Percentiles rank a stretch among this genome's conserved stretches.
Conservation (phyloP, 177 flowering plant genomes). For the Vitis hybrid region DNA sequence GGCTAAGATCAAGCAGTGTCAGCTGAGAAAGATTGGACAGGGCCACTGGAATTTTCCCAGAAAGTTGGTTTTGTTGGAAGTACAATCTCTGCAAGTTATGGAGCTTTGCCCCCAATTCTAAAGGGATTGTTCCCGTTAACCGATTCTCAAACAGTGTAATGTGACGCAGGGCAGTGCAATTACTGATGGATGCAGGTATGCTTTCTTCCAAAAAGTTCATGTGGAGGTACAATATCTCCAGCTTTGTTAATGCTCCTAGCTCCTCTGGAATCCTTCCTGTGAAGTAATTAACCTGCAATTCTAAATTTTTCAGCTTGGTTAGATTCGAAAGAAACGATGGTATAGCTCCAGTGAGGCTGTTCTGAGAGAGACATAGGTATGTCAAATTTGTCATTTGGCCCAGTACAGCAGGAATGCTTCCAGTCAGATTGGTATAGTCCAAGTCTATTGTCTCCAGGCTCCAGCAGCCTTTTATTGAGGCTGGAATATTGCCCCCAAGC, state of each 20-base stretch:
- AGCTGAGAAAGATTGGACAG: conserved; percentile 12
- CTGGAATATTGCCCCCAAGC: too few species aligned
- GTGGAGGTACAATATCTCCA: conserved; percentile 10
- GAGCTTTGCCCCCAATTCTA: conserved; percentile 9
- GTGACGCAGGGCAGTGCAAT: conserved; percentile 5
- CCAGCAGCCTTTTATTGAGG: too few species aligned
- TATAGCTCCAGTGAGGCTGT: conserved; percentile 6
- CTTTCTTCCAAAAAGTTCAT: neutral
- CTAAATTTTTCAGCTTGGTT: neutral
- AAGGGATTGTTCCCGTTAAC: conserved; percentile 9
- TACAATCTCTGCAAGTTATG: conserved; percentile 13
- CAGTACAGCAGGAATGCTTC: too few species aligned
- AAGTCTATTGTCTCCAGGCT: too few species aligned
- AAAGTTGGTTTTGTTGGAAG: neutral
- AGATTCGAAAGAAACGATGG: conserved; percentile 11
- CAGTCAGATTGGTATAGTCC: too few species aligned
- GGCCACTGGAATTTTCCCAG: conserved; percentile 6
- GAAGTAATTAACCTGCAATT: conserved; percentile 4
- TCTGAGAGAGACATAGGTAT: neutral
- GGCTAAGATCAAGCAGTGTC: conserved; percentile 4
- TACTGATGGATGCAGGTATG: conserved; percentile 3
- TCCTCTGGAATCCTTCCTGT: conserved; percentile 1
- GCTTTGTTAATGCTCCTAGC: conserved; percentile 9
- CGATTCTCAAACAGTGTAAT: neutral
- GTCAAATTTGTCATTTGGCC: neutral